Evolutionary conservation across 2,329 filamentous ascomycete species (phyloP).

Genomic region (Fusarium napiforme): DNA sequence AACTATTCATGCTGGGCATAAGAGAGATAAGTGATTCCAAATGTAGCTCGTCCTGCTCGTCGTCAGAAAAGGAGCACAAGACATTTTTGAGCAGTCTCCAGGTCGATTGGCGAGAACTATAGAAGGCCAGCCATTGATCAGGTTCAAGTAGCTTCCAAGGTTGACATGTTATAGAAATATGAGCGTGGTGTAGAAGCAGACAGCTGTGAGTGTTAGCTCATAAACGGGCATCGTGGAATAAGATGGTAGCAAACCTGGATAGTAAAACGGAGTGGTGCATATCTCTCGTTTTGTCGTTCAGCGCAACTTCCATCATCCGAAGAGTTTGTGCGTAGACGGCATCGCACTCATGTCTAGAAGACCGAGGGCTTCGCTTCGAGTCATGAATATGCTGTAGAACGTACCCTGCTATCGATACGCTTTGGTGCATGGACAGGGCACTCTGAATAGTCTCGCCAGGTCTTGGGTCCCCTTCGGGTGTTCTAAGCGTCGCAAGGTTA

Average conservation of each 20-base stretch:
- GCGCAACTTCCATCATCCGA: not conserved
- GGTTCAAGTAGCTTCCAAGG: not conserved
- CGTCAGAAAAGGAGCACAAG: not conserved
- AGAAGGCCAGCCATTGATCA: not conserved
- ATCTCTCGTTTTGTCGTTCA: not conserved
- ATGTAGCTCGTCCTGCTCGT: not conserved
- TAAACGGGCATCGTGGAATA: not conserved
- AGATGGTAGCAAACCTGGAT: not conserved
- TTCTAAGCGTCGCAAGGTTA: not conserved
- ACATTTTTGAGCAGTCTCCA: not conserved
- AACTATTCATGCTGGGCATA: not conserved
- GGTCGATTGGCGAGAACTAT: not conserved
- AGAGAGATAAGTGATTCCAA: not conserved
- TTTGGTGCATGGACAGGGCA: not conserved
- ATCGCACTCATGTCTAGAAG: not conserved
- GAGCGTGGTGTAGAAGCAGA: not conserved
- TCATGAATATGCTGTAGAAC: not conserved
- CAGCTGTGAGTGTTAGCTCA: not conserved
- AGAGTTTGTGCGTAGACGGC: not conserved
- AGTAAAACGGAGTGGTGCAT: not conserved
- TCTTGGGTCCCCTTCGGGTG: not conserved
- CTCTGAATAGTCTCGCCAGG: not conserved
- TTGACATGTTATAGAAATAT: not conserved
- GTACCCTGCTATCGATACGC: not conserved
- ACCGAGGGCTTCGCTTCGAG: not conserved